Conservation (phyloP, 768 basidiomycete species). For the Pleurotus cornucopiae region DNA sequence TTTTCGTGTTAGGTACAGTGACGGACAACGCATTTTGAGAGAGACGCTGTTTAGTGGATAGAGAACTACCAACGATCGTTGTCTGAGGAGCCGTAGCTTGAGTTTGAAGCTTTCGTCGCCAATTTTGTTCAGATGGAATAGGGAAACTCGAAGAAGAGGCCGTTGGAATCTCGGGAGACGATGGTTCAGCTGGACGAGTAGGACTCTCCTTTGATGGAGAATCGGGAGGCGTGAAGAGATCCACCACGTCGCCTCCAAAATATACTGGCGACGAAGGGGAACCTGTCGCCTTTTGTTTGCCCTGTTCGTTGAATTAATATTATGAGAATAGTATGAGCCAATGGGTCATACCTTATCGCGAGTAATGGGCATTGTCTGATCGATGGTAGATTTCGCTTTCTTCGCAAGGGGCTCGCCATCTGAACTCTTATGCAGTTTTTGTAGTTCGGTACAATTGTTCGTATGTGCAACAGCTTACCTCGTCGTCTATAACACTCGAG, state of each 20-base stretch:
- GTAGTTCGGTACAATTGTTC: neutral
- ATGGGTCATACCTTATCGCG: neutral
- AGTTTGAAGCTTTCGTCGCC: conserved; percentile 20
- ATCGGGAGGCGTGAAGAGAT: neutral
- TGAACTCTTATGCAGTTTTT: neutral
- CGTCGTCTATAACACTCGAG: neutral
- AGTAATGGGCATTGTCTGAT: neutral
- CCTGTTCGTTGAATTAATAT: neutral
- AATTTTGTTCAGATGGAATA: conserved; percentile 13
- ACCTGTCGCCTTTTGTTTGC: conserved; percentile 10
- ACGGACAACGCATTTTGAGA: conserved; percentile 34
- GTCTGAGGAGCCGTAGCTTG: conserved; percentile 11
- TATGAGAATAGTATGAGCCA: neutral
- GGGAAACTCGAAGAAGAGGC: conserved; percentile 10
- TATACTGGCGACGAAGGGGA: neutral
- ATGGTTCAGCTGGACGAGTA: neutral
- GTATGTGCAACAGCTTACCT: neutral
- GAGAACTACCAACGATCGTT: conserved; percentile 26
- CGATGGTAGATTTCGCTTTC: neutral
- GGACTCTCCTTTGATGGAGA: neutral
- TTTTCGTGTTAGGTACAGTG: conserved; percentile 27
- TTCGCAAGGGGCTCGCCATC: conserved; percentile 4
- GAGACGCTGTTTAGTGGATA: conserved; percentile 50
- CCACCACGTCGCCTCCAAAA: neutral
- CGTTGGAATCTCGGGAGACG: neutral